Evolutionary conservation across 2,329 filamentous ascomycete genomes (phyloP).

Genomic region (Cordyceps javanica): DNA sequence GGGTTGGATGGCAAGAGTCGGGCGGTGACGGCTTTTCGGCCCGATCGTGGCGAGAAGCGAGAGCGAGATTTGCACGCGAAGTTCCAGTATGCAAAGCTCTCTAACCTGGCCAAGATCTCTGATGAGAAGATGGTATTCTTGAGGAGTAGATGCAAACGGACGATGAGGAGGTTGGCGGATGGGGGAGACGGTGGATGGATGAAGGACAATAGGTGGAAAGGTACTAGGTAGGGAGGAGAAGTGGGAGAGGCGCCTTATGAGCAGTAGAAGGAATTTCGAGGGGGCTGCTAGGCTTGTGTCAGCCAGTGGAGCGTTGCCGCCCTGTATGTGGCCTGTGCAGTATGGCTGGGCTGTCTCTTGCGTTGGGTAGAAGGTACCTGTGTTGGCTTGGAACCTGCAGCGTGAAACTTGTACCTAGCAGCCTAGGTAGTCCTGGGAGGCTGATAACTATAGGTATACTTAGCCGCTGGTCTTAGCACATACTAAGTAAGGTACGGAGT

Average conservation of each 20-base stretch:
- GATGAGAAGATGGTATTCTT: neutral
- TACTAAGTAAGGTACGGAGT: too few species aligned
- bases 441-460: too few species aligned
- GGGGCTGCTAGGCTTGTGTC: conserved; percentile 7
- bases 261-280: conserved; percentile 20
- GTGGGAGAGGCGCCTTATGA: conserved; percentile 16
- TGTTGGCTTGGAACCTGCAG: neutral
- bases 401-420: neutral
- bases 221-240: conserved; percentile 17
- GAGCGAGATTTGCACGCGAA: conserved; percentile 6
- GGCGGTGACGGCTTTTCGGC: conserved; percentile 11
- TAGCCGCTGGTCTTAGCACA: too few species aligned
- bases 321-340: conserved; percentile 16
- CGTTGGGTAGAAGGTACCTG: neutral
- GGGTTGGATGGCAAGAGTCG: conserved; percentile 1
- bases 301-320: conserved; percentile 13
- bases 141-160: conserved; percentile 2
- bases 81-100: neutral
- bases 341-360: neutral
- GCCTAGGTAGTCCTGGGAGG: too few species aligned
- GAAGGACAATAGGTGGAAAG: conserved; percentile 15
- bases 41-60: neutral
- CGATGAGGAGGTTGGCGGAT: conserved; percentile 10
- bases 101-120: neutral
- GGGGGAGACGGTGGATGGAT: conserved; percentile 15